These are phyloP conservation scores for Chenopodium berlandieri DNA, from an alignment of 148 eudicot species.

Conservation along the genomic window DNA sequence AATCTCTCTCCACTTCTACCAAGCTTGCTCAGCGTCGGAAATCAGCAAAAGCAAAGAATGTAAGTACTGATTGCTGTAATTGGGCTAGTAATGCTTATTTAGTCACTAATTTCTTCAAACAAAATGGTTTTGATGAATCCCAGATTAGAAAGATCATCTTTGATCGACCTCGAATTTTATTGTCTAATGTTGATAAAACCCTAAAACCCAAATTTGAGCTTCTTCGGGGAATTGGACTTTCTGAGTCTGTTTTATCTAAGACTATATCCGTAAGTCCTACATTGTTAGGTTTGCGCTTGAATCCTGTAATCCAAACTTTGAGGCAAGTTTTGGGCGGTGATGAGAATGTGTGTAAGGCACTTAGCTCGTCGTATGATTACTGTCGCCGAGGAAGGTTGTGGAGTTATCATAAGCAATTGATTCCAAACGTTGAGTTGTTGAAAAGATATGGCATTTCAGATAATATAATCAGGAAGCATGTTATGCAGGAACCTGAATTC, in stretches of 20 bases:
- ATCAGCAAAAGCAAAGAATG: background rate
- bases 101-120: constrained; percentile 19
- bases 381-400: too few species aligned
- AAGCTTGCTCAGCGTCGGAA: background rate
- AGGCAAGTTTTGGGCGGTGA: constrained; percentile 8
- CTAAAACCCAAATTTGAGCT: constrained; percentile 36
- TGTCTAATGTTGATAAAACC: constrained; percentile 29
- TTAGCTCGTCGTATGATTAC: too few species aligned
- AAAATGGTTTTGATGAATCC: constrained; percentile 24
- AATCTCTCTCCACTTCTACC: constrained; percentile 17
- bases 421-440: constrained; percentile 25
- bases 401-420: too few species aligned
- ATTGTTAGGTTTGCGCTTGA: background rate
- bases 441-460: constrained; percentile 20
- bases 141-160: constrained; percentile 21
- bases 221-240: constrained; percentile 28
- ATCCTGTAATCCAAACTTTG: constrained; percentile 8
- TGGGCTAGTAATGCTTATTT: constrained; percentile 11
- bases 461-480: constrained; percentile 9
- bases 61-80: constrained; percentile 2
- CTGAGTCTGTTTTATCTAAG: constrained; percentile 24
- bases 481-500: background rate
- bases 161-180: background rate
- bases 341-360: too few species aligned
- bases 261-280: background rate